These are phyloP conservation scores for Talinum fruticosum DNA, from an alignment of 148 eudicot genomes.

Conservation along the genomic window DNA sequence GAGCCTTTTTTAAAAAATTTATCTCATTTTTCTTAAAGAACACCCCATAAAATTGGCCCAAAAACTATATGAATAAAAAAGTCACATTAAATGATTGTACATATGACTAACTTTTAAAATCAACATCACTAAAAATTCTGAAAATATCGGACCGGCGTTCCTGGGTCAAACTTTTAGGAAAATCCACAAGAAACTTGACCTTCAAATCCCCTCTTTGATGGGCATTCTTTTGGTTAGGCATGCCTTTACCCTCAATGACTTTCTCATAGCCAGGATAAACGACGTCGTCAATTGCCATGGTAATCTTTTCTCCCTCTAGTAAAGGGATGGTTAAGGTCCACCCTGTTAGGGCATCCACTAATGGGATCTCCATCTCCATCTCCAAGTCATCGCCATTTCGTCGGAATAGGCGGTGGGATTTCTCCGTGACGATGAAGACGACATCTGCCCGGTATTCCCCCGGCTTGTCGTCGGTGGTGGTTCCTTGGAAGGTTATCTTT, in stretches of 20 bases:
- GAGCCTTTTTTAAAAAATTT: no score
- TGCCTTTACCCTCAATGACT: constrained; percentile 49
- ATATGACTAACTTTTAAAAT: neutral
- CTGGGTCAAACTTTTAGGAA: constrained; percentile 37
- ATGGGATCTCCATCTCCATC: constrained; percentile 39
- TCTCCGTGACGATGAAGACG: constrained; percentile 40
- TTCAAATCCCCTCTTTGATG: constrained; percentile 46
- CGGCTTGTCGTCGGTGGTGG: constrained; percentile 22
- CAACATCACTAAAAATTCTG: constrained; percentile 27
- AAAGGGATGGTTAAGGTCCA: constrained; percentile 44
- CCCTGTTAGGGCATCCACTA: constrained; percentile 53
- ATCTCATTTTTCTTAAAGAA: no score
- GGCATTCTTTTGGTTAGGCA: constrained; percentile 49
- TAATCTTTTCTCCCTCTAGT: constrained; percentile 34
- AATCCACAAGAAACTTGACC: constrained; percentile 45
- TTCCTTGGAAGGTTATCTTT: constrained; percentile 54
- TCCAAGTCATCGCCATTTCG: constrained; percentile 52
- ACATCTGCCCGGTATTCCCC: constrained; percentile 42
- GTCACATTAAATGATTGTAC: neutral
- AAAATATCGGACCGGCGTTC: constrained; percentile 37
- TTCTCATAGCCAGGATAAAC: constrained; percentile 50
- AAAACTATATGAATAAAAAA: no score
- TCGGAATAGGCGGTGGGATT: constrained; percentile 38
- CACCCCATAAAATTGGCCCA: no score
- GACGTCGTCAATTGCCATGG: constrained; percentile 40